A percentile compares a stretch with the other conserved stretches of the same genome.
Evolutionary conservation across 805 yeast genomes (phyloP).

Genomic region (Wickerhamiella alocasiicola): DNA sequence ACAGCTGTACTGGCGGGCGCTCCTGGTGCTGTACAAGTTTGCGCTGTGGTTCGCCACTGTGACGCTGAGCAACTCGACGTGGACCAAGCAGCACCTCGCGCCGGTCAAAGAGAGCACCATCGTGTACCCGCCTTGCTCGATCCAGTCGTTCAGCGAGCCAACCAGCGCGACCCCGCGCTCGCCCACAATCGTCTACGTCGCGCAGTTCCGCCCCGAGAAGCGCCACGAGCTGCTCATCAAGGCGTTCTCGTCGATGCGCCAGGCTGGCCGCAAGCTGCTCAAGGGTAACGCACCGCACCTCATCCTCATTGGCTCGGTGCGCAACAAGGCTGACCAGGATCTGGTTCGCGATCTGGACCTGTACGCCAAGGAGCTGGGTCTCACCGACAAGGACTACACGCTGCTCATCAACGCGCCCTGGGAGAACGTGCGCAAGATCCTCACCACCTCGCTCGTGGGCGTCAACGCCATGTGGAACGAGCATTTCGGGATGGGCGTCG

Average conservation of each 20-base stretch:
- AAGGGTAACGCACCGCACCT: conserved; percentile 38
- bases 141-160: conserved; percentile 37
- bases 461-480: conserved; percentile 99
- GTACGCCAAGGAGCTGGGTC: conserved; percentile 33
- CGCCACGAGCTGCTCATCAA: conserved; percentile 61
- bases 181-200: conserved; percentile 41
- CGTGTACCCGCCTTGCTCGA: conserved; percentile 84
- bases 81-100: conserved; percentile 75
- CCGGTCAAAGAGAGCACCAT: conserved; percentile 32
- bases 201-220: conserved; percentile 93
- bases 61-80: conserved; percentile 70
- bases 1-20: conserved; percentile 55
- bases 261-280: conserved; percentile 12
- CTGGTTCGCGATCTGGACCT: conserved; percentile 41
- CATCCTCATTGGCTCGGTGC: conserved; percentile 71
- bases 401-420: conserved; percentile 69
- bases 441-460: conserved; percentile 55
- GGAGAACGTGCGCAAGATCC: conserved; percentile 41
- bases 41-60: conserved; percentile 57
- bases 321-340: conserved; percentile 52
- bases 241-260: conserved; percentile 45
- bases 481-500: conserved; percentile 96
- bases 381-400: conserved; percentile 33
- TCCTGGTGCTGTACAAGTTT: conserved; percentile 51
- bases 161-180: conserved; percentile 16